Conservation (phyloP, 305 asterid genomes). For the Solanum hybrid region DNA sequence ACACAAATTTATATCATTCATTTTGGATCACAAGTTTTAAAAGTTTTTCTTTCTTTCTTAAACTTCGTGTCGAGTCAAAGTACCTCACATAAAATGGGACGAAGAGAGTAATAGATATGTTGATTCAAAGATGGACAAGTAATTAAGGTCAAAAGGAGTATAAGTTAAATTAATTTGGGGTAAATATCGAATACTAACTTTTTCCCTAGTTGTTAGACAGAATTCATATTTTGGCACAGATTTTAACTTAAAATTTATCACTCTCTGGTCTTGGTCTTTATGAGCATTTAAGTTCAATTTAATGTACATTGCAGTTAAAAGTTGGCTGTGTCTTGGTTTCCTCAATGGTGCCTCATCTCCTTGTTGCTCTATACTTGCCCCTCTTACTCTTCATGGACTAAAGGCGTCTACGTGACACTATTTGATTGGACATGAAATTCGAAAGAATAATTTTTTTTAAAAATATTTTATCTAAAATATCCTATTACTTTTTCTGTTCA, state of each 20-base stretch:
- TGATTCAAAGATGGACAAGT: too few relatives aligned
- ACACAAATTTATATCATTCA: too few relatives aligned
- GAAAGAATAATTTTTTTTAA: too few relatives aligned
- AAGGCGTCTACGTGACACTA: neutral
- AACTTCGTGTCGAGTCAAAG: too few relatives aligned
- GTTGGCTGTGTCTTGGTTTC: slow-evolving; percentile 44
- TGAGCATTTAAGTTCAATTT: neutral
- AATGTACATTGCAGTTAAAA: slow-evolving; percentile 10
- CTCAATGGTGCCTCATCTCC: slow-evolving; percentile 37
- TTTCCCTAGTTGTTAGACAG: neutral
- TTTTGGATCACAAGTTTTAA: too few relatives aligned
- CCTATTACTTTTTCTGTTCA: too few relatives aligned
- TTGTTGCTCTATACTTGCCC: neutral
- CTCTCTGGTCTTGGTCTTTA: neutral
- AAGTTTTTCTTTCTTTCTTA: too few relatives aligned
- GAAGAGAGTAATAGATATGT: too few relatives aligned
- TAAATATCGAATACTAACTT: fast-evolving
- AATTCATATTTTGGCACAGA: neutral
- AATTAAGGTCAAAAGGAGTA: fast-evolving
- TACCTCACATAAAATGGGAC: too few relatives aligned
- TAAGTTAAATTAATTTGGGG: neutral
- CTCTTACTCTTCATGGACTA: neutral
- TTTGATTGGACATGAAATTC: neutral
- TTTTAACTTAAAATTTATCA: neutral
- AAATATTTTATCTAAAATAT: too few relatives aligned